Percentiles rank a stretch among this genome's conserved stretches.
Evolutionary conservation across 805 yeast species (phyloP).

Genomic region (Suhomyces canberraensis): DNA sequence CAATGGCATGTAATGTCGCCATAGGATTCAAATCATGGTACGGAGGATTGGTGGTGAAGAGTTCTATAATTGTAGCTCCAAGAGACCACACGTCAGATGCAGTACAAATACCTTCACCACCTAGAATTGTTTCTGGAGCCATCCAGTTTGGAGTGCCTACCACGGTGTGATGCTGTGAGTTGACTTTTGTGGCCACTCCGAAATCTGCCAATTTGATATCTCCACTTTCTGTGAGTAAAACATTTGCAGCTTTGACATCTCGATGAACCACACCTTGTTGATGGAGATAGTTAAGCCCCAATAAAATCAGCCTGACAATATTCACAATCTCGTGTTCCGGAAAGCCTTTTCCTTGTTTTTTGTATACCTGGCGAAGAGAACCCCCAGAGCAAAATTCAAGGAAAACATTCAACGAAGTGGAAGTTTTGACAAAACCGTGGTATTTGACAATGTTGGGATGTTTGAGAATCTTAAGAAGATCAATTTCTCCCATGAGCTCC

Average conservation of each 20-base stretch:
- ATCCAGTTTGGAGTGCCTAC: conserved; percentile 97
- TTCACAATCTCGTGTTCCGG: conserved; percentile 51
- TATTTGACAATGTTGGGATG: conserved; percentile 68
- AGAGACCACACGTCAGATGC: conserved; percentile 92
- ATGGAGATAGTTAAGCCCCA: conserved; percentile 63
- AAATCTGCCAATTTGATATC: conserved; percentile 88
- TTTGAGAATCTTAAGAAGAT: conserved; percentile 58
- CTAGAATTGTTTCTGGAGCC: conserved; percentile 93
- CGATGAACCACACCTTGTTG: conserved; percentile 76
- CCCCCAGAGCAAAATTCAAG: conserved; percentile 65
- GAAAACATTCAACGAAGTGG: conserved; percentile 51
- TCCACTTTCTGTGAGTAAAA: conserved; percentile 62
- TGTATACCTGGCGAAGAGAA: conserved; percentile 54
- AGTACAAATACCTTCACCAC: conserved; percentile 76
- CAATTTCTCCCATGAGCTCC: conserved; percentile 63
- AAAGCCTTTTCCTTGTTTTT: conserved; percentile 46
- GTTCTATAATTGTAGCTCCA: conserved; percentile 91
- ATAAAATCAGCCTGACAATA: conserved; percentile 52
- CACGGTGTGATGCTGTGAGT: conserved; percentile 40
- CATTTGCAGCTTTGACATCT: conserved; percentile 92
- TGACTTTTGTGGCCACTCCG: conserved; percentile 80
- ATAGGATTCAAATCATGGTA: conserved; percentile 71
- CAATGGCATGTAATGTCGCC: conserved; percentile 82
- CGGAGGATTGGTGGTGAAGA: conserved; percentile 85
- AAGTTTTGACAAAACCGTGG: conserved; percentile 61